A percentile compares a stretch with the other conserved stretches of the same genome.
These are phyloP conservation scores for Mucor velutinosus DNA, from an alignment of 371 early-diverging fungal genomes.

Conservation along the genomic window DNA sequence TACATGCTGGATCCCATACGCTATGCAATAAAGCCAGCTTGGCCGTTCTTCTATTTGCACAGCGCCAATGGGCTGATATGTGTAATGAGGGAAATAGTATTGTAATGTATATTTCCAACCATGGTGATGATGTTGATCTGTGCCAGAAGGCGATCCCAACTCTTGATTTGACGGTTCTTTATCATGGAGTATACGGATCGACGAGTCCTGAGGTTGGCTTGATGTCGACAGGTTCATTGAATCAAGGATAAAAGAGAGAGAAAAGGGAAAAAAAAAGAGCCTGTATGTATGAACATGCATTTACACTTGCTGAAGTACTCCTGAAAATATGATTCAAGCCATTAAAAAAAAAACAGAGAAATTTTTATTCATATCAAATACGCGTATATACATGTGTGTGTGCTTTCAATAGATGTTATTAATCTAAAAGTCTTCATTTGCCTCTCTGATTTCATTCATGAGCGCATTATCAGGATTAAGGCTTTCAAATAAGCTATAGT, in stretches of 20 bases:
- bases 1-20: slow-evolving; percentile 53
- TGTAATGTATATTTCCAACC: slow-evolving; percentile 3
- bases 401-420: background rate
- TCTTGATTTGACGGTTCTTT: background rate
- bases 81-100: slow-evolving; percentile 34
- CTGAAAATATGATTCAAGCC: too few species aligned
- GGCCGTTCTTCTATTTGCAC: slow-evolving; percentile 49
- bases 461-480: slow-evolving; percentile 87
- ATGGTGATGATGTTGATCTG: background rate
- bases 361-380: background rate
- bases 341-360: too few species aligned
- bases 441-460: slow-evolving; percentile 71
- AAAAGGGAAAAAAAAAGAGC: too few species aligned
- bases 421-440: slow-evolving; percentile 42
- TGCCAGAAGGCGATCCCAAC: background rate
- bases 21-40: slow-evolving; percentile 28
- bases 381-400: background rate
- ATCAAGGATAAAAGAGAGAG: too few species aligned
- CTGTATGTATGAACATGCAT: too few species aligned
- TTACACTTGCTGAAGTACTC: too few species aligned
- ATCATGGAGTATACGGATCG: background rate
- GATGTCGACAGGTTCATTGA: background rate
- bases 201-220: background rate
- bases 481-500: slow-evolving; percentile 80
- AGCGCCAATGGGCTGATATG: slow-evolving; percentile 16